Percentiles rank a stretch among this genome's conserved stretches.
Evolutionary conservation across 371 early-diverging fungal species (phyloP).

Genomic region (Entomophthora muscae): DNA sequence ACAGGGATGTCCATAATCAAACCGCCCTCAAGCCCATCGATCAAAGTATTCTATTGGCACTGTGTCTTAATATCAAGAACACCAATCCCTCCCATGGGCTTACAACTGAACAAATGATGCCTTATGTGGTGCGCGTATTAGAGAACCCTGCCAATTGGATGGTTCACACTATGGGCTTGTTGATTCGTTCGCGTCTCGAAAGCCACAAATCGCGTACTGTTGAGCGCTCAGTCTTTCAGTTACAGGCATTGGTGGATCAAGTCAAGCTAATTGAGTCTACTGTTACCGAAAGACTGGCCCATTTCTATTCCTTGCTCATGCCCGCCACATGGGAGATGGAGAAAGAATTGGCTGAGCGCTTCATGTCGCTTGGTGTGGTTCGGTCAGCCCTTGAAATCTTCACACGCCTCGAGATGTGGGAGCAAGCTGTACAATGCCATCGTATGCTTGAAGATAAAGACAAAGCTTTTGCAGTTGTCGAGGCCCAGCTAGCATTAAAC

Average conservation of each 20-base stretch:
- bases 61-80: conserved; percentile 82
- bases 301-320: conserved; percentile 52
- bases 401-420: conserved; percentile 85
- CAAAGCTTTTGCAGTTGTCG: conserved; percentile 57
- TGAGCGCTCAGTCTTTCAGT: conserved; percentile 76
- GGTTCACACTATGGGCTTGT: conserved; percentile 82
- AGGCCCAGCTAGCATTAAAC: conserved; percentile 34
- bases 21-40: conserved; percentile 53
- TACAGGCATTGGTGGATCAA: conserved; percentile 90
- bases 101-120: conserved; percentile 81
- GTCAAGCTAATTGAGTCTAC: conserved; percentile 43
- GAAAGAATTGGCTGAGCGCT: conserved; percentile 71
- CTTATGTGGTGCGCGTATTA: conserved; percentile 76
- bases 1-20: conserved; percentile 18
- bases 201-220: conserved; percentile 70
- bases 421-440: conserved; percentile 72
- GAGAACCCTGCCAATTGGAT: conserved; percentile 92
- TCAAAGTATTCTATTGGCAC: conserved; percentile 75
- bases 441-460: conserved; percentile 60
- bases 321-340: conserved; percentile 93
- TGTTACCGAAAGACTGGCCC: conserved; percentile 56
- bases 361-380: conserved; percentile 65
- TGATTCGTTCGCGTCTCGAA: conserved; percentile 81
- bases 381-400: conserved; percentile 84
- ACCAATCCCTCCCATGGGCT: conserved; percentile 82